phyloP scores from a whole-genome alignment of 23 red algal species.

The Rhodosorus marinus region DNA sequence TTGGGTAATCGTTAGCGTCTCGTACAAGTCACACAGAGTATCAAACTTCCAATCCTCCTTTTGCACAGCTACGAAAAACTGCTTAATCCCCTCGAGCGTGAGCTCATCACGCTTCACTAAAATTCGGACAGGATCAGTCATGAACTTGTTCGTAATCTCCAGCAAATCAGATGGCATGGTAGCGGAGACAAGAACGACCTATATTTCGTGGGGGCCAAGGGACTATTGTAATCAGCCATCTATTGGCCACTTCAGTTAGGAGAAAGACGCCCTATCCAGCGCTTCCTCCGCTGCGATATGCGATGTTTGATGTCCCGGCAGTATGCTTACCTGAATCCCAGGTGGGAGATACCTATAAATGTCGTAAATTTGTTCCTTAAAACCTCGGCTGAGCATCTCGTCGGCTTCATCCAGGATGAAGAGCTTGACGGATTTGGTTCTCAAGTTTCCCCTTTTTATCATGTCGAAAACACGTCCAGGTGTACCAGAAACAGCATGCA shows the following conservation, averaged over 20 bases:
- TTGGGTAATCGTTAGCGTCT: constrained; percentile 67
- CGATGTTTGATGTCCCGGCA: too few species aligned
- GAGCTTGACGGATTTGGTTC: constrained; percentile 7
- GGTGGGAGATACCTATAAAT: constrained; percentile 52
- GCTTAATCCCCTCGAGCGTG: constrained; percentile 54
- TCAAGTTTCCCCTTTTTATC: constrained; percentile 35
- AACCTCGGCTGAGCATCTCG: constrained; percentile 61
- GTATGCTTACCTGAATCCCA: too few species aligned
- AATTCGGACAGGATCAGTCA: constrained; percentile 60
- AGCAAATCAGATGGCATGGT: constrained; percentile 56
- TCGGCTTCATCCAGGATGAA: constrained; percentile 82
- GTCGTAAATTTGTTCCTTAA: constrained; percentile 86
- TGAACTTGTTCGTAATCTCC: constrained; percentile 50
- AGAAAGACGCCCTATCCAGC: constrained; percentile 20
- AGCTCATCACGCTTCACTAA: constrained; percentile 69
- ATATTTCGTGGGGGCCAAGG: constrained; percentile 24
- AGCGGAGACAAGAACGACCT: constrained; percentile 64
- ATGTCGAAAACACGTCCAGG: constrained; percentile 73
- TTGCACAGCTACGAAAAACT: constrained; percentile 78
- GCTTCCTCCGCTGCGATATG: too few species aligned
- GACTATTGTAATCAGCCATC: constrained; percentile 21
- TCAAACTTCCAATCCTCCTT: constrained; percentile 94
- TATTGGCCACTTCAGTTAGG: too few species aligned
- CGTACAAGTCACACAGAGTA: constrained; percentile 80
- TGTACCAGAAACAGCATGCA: constrained; percentile 62